Evolutionary conservation across 176 grass and related monocot genomes (phyloP).

Genomic region (Eleusine indica): DNA sequence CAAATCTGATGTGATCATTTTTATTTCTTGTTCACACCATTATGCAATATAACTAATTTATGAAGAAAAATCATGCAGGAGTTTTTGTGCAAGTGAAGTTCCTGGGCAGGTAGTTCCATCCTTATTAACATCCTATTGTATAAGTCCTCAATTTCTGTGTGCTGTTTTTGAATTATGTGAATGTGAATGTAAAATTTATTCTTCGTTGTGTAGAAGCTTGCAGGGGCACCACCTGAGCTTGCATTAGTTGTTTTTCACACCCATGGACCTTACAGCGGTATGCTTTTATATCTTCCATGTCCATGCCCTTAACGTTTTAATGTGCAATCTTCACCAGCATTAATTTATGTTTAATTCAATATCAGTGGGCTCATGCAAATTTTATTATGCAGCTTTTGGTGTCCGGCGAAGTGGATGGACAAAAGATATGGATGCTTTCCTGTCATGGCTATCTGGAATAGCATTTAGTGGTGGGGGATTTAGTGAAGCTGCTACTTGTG

Average conservation of each 20-base stretch:
- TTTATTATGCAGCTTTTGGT: conserved; percentile 60
- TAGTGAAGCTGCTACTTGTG: conserved; percentile 73
- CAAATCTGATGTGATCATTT: background rate
- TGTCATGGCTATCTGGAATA: conserved; percentile 80
- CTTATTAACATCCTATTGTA: conserved; percentile 1
- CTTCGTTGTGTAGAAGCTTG: conserved; percentile 58
- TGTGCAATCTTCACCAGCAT: conserved; percentile 13
- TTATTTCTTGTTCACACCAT: conserved; percentile 17
- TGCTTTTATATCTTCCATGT: conserved; percentile 6
- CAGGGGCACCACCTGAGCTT: conserved; percentile 57
- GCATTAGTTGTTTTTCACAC: conserved; percentile 83
- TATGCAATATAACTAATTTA: conserved; percentile 13
- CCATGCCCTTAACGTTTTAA: conserved; percentile 1
- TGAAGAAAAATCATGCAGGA: conserved; percentile 54
- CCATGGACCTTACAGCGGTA: conserved; percentile 84
- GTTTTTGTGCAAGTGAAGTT: conserved; percentile 63
- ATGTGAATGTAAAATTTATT: conserved; percentile 31
- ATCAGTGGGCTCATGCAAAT: conserved; percentile 22
- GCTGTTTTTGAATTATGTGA: conserved; percentile 16
- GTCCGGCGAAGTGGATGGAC: conserved; percentile 93
- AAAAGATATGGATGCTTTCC: conserved; percentile 74
- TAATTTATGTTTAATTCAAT: conserved; percentile 10
- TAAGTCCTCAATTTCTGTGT: conserved; percentile 22
- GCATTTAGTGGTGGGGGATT: conserved; percentile 83
- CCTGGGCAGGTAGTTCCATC: conserved; percentile 68